These are phyloP conservation scores for Podaxis mareebaensis DNA, from an alignment of 768 basidiomycete species.

Conservation along the genomic window DNA sequence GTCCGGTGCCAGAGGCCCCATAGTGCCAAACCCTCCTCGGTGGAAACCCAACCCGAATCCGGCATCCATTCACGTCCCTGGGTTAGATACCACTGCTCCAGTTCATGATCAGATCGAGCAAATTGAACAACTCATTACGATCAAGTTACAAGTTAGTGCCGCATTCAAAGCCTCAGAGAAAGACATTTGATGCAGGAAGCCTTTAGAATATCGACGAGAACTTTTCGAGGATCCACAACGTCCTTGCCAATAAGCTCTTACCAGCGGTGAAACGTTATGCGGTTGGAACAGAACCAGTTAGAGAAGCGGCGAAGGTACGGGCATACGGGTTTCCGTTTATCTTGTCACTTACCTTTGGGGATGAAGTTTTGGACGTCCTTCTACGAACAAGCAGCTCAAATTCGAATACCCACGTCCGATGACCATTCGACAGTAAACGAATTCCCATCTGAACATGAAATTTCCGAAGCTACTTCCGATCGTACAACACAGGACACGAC, in stretches of 20 bases:
- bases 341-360: neutral
- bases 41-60: conserved; percentile 72
- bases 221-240: conserved; percentile 86
- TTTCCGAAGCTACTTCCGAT: conserved; percentile 24
- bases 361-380: conserved; percentile 94
- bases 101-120: conserved; percentile 87
- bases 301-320: conserved; percentile 87
- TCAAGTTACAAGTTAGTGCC: conserved; percentile 75
- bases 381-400: conserved; percentile 91
- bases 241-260: conserved; percentile 76
- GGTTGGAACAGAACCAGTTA: conserved; percentile 81
- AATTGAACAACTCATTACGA: conserved; percentile 93
- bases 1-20: conserved; percentile 33
- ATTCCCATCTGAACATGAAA: conserved; percentile 41
- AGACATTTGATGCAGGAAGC: neutral
- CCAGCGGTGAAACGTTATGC: conserved; percentile 92
- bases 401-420: conserved; percentile 74
- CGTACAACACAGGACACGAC: conserved; percentile 16
- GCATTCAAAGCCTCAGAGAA: neutral
- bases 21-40: conserved; percentile 62
- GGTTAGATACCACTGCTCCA: conserved; percentile 68
- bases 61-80: conserved; percentile 63
- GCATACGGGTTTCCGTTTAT: neutral
- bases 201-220: conserved; percentile 87
- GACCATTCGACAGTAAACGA: conserved; percentile 64